Evolutionary conservation across 163 green algal genomes (phyloP), one percentile per base, ranked within the genome.

Genomic region (Scenedesmus sp.): DNA sequence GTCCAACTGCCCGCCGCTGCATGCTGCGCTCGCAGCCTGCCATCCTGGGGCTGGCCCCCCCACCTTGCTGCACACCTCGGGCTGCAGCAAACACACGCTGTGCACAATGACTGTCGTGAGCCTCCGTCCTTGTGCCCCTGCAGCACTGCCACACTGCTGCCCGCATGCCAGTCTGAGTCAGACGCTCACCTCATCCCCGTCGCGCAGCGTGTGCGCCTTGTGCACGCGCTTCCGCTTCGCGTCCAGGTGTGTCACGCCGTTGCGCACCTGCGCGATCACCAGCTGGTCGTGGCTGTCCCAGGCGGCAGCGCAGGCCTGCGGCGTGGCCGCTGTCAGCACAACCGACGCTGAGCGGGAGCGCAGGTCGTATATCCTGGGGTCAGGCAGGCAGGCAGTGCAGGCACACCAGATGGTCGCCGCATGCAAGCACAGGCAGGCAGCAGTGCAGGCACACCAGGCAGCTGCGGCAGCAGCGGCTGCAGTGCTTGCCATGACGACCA

Each of bases 331-430:
- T 30, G 78, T 30, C n/a, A 40, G 53, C 70, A 85, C 42, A 5
- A 79, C 70, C 4, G 85, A 72, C 10, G 70, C 37, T 22, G 70
- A 85, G 49, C 78, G 78, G 40, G 85, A 42, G 20, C 85, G 72
- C 70, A 84, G n/a, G 72, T 90, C 72, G 42, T 90, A 90, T 18
- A 90, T 42, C 85, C 85, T 90, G 85, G 37, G 65, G 65, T 68
- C 30, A 37, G 65, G 30, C 30, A 73, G 61, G 61, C 61, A 73
- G 24, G 61, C 61, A 73, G 61, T 7, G 59, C 22, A 33, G 2
- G 59, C 22, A 4, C 33, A 33, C 1, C 2, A 72, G 13, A 35
- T 20, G 22, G 5, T 33, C 33, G 18, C 6, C 3, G 22, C 7
- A 72, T n/a, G 13, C 33, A 22, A 72, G 22, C 33, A 24, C 22